phyloP scores from a whole-genome alignment of 169 alveolate species.

The Cyclospora cayetanensis region DNA sequence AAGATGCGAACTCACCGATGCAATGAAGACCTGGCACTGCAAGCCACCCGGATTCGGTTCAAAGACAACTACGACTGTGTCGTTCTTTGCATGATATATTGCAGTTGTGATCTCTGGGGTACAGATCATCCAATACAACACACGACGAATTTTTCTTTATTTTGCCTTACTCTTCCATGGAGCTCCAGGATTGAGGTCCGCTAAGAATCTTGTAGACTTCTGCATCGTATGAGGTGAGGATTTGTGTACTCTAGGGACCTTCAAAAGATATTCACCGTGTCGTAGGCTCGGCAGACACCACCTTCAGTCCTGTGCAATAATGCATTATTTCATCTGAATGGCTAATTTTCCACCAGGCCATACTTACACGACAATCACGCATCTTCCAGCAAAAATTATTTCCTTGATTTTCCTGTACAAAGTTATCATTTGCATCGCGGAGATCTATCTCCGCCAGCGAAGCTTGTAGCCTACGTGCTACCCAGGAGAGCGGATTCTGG shows the following conservation, averaged over 20 bases:
- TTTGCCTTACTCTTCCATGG: constrained; percentile 69
- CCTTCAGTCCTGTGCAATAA: constrained; percentile 55
- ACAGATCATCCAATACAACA: neutral
- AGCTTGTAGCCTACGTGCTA: neutral
- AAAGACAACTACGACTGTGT: constrained; percentile 66
- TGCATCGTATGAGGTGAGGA: neutral
- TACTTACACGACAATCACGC: constrained; percentile 66
- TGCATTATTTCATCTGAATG: neutral
- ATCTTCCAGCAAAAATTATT: constrained; percentile 56
- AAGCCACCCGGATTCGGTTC: constrained; percentile 73
- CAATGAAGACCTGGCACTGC: constrained; percentile 53
- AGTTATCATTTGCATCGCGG: neutral
- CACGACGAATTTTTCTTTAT: neutral
- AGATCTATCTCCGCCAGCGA: neutral
- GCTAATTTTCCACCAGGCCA: neutral
- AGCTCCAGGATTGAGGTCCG: constrained; percentile 59
- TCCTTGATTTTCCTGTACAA: constrained; percentile 64
- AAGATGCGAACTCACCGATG: constrained; percentile 9
- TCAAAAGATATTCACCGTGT: constrained; percentile 23
- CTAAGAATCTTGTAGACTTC: constrained; percentile 14
- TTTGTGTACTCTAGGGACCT: neutral
- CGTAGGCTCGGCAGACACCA: constrained; percentile 68
- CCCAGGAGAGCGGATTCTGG: constrained; percentile 55
- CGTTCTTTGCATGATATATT: constrained; percentile 46
- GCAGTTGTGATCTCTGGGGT: constrained; percentile 70